Evolutionary conservation across 805 yeast genomes (phyloP), one percentile per base, ranked within the genome.

Genomic region (Millerozyma acaciae): DNA sequence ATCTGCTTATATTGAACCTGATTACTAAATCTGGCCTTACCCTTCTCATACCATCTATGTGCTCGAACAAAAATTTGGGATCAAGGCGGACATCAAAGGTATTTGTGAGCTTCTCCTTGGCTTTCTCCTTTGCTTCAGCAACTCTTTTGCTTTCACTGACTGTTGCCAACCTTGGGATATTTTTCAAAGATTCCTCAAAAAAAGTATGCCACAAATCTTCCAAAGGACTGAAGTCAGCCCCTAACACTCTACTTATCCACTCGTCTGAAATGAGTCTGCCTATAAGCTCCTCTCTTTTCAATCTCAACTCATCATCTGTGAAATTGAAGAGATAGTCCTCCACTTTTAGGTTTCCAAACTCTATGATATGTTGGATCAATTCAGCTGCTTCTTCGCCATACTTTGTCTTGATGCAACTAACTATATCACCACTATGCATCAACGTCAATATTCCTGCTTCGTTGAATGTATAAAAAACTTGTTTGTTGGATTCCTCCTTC

Each of bases 371-470:
- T 47, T 81, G 87, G 8, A 84, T 64, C 15, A 84, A 72, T 33
- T 76, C 77, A 2, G 84, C 78, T n/a, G 51, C 45, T 9, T 60
- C 60, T 15, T 60, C 62, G 10, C 75, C 70, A 38, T 69, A 73
- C 5, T 44, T 38, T n/a, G 57, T 52, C 35, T 73, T 68, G 29
- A 82, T 67, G 38, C 66, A 67, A 31, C 70, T 55, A 20, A 87
- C 66, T 39, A 88, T 77, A 34, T 83, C 84, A 26, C 95, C 97
- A 6, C 88, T 67, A 56, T 88, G 85, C 12, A 88, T 55, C 33
- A 87, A 62, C 35, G 73, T 57, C 42, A 77, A 66, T 13, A 79
- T 57, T 5, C 94, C 95, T 21, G 67, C 68, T 40, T 80, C 81
- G 48, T 80, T 73, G 39, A 78, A 73, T 19, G 65, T 65, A 54